A percentile compares a stretch with the other conserved stretches of the same genome.
Evolutionary conservation across 495 filamentous ascomycete genomes (phyloP).

Genomic region (Chlorociboria aeruginascens): DNA sequence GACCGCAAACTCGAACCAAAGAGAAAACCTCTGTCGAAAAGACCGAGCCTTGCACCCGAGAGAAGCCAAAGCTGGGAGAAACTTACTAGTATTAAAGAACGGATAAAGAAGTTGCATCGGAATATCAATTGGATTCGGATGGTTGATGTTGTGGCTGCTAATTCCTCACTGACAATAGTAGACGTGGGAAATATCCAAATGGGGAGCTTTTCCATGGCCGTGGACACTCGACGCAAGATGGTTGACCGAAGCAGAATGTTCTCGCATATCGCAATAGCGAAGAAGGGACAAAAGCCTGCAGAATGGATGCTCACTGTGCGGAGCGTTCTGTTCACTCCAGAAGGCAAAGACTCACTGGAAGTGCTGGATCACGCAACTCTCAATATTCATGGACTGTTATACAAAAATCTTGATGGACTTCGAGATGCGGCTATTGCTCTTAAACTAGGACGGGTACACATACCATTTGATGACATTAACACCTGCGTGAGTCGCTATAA

Average conservation of each 20-base stretch:
- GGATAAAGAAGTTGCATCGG: slow-evolving; percentile 73
- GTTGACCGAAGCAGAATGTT: slow-evolving; percentile 86
- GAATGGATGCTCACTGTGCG: slow-evolving; percentile 87
- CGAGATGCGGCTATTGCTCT: slow-evolving; percentile 81
- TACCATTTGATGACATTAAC: slow-evolving; percentile 79
- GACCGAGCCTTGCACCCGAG: slow-evolving; percentile 3
- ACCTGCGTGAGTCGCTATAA: slow-evolving; percentile 41
- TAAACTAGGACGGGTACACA: slow-evolving; percentile 78
- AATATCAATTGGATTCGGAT: slow-evolving; percentile 80
- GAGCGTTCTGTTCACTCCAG: slow-evolving; percentile 76
- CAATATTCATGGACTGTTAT: slow-evolving; percentile 88
- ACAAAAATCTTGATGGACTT: slow-evolving; percentile 75
- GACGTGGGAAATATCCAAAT: slow-evolving; percentile 78
- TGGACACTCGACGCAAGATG: slow-evolving; percentile 85
- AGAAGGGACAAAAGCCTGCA: slow-evolving; percentile 63
- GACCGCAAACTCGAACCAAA: slow-evolving; percentile 12
- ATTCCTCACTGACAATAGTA: slow-evolving; percentile 58
- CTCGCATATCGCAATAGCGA: slow-evolving; percentile 59
- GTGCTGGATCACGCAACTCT: slow-evolving; percentile 77
- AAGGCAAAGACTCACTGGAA: slow-evolving; percentile 78
- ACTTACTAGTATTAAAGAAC: slow-evolving; percentile 65
- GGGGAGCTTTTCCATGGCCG: slow-evolving; percentile 69
- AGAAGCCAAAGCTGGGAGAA: slow-evolving; percentile 69
- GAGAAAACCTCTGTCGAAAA: slow-evolving; percentile 5
- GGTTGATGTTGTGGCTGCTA: slow-evolving; percentile 80